Evolutionary conservation across 768 basidiomycete species (phyloP).

Genomic region (Trametes cinnabarina): DNA sequence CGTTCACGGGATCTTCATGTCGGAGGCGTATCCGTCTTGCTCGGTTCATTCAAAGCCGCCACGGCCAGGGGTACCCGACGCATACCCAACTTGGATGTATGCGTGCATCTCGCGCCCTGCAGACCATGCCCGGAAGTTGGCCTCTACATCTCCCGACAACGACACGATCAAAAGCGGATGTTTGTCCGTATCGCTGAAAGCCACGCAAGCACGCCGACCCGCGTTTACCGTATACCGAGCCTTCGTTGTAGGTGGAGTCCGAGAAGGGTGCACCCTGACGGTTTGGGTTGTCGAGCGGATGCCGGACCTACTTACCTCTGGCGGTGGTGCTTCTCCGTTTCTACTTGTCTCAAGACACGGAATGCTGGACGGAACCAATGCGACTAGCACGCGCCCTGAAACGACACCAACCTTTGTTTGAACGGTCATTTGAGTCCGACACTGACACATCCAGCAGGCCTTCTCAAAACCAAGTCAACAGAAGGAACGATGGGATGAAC

Average conservation of each 20-base stretch:
- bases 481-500: background rate
- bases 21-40: background rate
- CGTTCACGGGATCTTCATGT: background rate
- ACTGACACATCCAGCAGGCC: too few species aligned
- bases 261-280: background rate
- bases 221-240: too few species aligned
- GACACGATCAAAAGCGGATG: background rate
- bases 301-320: background rate
- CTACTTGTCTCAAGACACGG: background rate
- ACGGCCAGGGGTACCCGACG: constrained; percentile 5
- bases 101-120: constrained; percentile 4
- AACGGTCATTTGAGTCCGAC: too few species aligned
- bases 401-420: too few species aligned
- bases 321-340: background rate
- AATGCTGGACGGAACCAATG: background rate
- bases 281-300: background rate
- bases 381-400: too few species aligned
- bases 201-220: too few species aligned
- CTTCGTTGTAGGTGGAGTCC: background rate
- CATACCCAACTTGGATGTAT: background rate
- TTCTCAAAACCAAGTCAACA: too few species aligned
- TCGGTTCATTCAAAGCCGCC: background rate
- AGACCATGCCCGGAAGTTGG: background rate
- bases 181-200: too few species aligned
- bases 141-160: background rate